Base-by-base conservation (phyloP, 2,329 filamentous ascomycete species). In the Gaeumannomyces sp. region DNA sequence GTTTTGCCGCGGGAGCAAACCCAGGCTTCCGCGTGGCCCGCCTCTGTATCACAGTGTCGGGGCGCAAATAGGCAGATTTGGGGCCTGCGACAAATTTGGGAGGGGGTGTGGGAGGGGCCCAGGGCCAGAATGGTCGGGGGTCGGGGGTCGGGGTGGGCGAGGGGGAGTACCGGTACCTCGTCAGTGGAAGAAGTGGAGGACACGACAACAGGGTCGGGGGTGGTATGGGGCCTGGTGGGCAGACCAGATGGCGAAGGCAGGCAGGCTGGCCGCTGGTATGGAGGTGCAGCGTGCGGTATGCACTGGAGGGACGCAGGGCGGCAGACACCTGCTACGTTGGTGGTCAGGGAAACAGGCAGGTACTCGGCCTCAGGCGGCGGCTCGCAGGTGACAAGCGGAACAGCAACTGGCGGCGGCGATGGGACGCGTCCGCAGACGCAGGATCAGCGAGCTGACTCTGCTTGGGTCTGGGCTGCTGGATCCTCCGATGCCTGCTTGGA, bases 41-140 rank as follows among this genome's bases (percentile, higher is more conserved):
- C 71, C 69, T 72, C 73, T 70, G 74, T 73, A 72, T 76, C 72
- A 71, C 73, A 72, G 67, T 73, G 72, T 73, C 71, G 72, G 71
- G 70, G 72, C 66, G 67, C 69, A 73, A 73, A 73, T 72, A 73
- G 73, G 71, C 71, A 72, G 71, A 72, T 73, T 73, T 53, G 45
- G 69, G 66, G 70, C 71, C 73, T 76, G 74, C 71, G 73, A 76
- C 73, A 73, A 70, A 27, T 63, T 59, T 27, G 62, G 45, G 61
- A n/a, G 50, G 38, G 25, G 29, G 29, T 38, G 29, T 33, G 25
- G 61, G 57, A 59, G 66, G 67, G 68, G 65, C 64, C 62, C 69
- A 64, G 66, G 60, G 64, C 61, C 65, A 68, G 67, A 61, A 64
- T 29, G 53, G 57, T 45, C 29, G 25, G 29, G 59, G 56, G 45